Conservation (phyloP, 2,329 filamentous ascomycete species). For the Stemphylium vesicarium region DNA sequence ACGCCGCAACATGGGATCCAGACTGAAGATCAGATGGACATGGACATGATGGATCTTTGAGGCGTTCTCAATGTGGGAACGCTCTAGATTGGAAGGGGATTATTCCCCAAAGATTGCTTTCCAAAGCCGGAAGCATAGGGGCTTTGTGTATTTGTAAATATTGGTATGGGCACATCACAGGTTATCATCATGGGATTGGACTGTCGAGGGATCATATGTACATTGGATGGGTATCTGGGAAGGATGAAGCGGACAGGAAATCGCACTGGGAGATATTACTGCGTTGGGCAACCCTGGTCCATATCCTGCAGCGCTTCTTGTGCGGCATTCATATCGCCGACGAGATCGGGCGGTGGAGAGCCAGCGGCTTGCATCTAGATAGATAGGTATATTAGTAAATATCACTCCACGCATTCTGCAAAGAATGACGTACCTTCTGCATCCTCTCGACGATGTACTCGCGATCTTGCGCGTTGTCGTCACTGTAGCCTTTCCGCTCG, state of each 20-base stretch:
- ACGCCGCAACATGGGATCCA: slow-evolving; percentile 4
- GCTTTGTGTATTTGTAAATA: neutral
- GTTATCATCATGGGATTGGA: neutral
- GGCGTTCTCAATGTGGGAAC: neutral
- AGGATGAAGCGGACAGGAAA: slow-evolving; percentile 7
- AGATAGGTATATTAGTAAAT: neutral
- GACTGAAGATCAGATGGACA: slow-evolving; percentile 46
- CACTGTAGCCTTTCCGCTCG: slow-evolving; percentile 79
- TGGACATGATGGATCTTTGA: slow-evolving; percentile 40
- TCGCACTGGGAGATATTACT: slow-evolving; percentile 50
- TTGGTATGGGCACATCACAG: neutral
- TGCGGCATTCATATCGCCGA: slow-evolving; percentile 85
- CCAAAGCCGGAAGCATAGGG: neutral
- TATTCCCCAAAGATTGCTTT: neutral
- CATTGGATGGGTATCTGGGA: slow-evolving; percentile 33
- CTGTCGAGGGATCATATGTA: slow-evolving; percentile 6
- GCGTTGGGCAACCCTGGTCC: slow-evolving; percentile 67
- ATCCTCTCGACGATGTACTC: slow-evolving; percentile 97
- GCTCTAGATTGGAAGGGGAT: too few relatives aligned
- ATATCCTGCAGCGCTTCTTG: slow-evolving; percentile 69
- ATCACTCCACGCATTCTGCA: neutral
- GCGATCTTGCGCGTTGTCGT: slow-evolving; percentile 79
- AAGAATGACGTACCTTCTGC: slow-evolving; percentile 74
- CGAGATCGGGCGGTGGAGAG: slow-evolving; percentile 85
- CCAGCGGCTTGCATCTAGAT: slow-evolving; percentile 93